phyloP scores from a whole-genome alignment of 1,284 basidiomycete species.

The Peniophora sp. region DNA sequence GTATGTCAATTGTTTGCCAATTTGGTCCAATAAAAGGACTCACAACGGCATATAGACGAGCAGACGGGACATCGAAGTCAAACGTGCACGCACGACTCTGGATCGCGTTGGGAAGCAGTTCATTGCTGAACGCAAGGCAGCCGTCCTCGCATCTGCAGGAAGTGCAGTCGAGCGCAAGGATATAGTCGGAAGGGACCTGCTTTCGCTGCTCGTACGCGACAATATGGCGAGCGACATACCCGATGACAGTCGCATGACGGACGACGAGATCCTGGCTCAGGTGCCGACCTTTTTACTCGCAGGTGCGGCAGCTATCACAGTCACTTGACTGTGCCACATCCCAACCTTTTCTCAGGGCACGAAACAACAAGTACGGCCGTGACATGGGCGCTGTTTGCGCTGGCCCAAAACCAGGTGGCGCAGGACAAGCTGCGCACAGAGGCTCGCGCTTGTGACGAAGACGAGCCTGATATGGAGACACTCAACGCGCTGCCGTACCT shows the following conservation, averaged over 20 bases:
- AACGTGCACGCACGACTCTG: not conserved
- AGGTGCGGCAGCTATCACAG: not conserved
- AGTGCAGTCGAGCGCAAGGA: conserved; percentile 18
- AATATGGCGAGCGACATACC: conserved; percentile 55
- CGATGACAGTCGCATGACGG: conserved; percentile 51
- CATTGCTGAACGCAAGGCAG: conserved; percentile 33
- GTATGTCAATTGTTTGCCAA: not conserved
- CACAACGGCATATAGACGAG: not conserved
- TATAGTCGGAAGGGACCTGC: conserved; percentile 31
- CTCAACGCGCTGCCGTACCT: conserved; percentile 27
- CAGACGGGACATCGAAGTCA: not conserved
- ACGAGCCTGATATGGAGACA: conserved; percentile 21
- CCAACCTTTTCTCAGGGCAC: conserved; percentile 26
- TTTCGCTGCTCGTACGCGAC: conserved; percentile 49
- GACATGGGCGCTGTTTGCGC: conserved; percentile 38
- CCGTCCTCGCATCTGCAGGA: conserved; percentile 6
- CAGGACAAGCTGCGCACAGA: conserved; percentile 40
- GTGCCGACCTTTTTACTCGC: conserved; percentile 20
- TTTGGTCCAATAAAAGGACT: not conserved
- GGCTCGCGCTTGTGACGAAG: conserved; percentile 15
- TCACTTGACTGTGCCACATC: conserved; percentile 36
- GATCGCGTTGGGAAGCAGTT: conserved; percentile 33
- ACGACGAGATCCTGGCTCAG: conserved; percentile 71
- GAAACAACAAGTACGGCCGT: conserved; percentile 27
- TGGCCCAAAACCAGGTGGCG: conserved; percentile 28